Evolutionary conservation across 2,329 filamentous ascomycete genomes (phyloP).

Genomic region (Aspergillus transmontanensis): DNA sequence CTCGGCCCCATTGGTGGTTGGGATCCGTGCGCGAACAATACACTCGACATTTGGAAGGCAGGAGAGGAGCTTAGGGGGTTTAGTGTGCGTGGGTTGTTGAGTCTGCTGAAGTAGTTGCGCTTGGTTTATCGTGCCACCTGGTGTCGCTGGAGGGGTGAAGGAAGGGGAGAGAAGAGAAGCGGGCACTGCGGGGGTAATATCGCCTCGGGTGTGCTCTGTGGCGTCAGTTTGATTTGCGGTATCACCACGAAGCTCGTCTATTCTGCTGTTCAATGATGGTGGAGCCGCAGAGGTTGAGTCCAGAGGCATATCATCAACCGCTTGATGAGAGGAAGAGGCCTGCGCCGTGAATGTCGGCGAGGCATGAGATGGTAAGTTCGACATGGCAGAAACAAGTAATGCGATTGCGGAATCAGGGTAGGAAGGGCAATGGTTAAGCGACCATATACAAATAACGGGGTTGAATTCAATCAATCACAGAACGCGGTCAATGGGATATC

Average conservation of each 20-base stretch:
- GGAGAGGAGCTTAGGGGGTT: constrained; percentile 71
- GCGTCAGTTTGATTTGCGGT: constrained; percentile 21
- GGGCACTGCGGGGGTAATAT: constrained; percentile 51
- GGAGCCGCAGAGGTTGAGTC: constrained; percentile 10
- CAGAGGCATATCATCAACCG: constrained; percentile 29
- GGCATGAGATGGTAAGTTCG: constrained; percentile 58
- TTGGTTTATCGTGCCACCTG: constrained; percentile 42
- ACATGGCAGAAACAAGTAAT: constrained; percentile 44
- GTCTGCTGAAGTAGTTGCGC: constrained; percentile 32
- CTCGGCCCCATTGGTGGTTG: constrained; percentile 85
- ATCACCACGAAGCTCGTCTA: constrained; percentile 22
- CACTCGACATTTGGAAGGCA: constrained; percentile 85
- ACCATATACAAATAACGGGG: background rate
- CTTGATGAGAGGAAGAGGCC: constrained; percentile 26
- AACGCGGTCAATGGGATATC: background rate
- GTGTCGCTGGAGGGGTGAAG: constrained; percentile 51
- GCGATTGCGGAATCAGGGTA: constrained; percentile 13
- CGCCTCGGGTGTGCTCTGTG: constrained; percentile 29
- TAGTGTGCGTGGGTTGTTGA: constrained; percentile 41
- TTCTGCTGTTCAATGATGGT: constrained; percentile 10
- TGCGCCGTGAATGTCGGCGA: constrained; percentile 53
- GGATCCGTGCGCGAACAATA: constrained; percentile 90
- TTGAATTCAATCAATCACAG: background rate
- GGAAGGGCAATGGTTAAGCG: background rate
- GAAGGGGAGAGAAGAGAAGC: constrained; percentile 57